Evolutionary conservation across 257 asterid species (phyloP).

Genomic region (Anisodus tanguticus): DNA sequence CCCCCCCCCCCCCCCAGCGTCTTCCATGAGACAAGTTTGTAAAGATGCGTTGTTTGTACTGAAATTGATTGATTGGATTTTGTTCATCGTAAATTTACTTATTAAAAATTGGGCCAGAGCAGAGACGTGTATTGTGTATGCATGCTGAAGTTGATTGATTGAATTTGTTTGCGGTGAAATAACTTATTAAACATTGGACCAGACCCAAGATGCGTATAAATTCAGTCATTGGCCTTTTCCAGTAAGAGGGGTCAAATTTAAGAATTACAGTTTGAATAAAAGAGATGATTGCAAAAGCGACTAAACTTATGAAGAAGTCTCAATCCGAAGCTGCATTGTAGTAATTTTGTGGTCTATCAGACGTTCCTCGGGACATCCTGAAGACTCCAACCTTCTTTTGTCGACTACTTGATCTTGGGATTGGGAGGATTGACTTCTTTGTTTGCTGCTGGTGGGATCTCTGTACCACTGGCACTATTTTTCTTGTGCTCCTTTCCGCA

Average conservation of each 20-base stretch:
- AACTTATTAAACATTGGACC: not conserved
- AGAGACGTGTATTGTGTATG: not conserved
- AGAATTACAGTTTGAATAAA: slow-evolving; percentile 10
- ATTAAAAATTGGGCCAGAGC: not conserved
- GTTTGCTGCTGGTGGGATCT: not conserved
- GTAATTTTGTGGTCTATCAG: slow-evolving; percentile 1
- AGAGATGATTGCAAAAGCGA: slow-evolving; percentile 1
- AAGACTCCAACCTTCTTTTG: not conserved
- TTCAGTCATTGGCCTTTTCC: not conserved
- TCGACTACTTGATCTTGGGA: not conserved
- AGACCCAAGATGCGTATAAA: not conserved
- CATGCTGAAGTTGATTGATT: slow-evolving; percentile 20
- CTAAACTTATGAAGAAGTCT: not conserved
- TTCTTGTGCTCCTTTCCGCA: not conserved
- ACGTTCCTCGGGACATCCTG: not conserved
- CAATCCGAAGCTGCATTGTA: slow-evolving; percentile 1
- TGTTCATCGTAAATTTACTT: not conserved
- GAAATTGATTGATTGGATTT: slow-evolving; percentile 17
- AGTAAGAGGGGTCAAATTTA: not conserved
- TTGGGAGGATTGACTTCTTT: not conserved
- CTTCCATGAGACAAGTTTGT: not conserved
- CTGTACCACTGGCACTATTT: not conserved
- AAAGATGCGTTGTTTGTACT: not conserved
- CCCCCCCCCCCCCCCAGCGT: not conserved
- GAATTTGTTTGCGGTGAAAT: slow-evolving; percentile 17